phyloP scores from a whole-genome alignment of 23 red algal species.

The Pyropia yezoensis region DNA sequence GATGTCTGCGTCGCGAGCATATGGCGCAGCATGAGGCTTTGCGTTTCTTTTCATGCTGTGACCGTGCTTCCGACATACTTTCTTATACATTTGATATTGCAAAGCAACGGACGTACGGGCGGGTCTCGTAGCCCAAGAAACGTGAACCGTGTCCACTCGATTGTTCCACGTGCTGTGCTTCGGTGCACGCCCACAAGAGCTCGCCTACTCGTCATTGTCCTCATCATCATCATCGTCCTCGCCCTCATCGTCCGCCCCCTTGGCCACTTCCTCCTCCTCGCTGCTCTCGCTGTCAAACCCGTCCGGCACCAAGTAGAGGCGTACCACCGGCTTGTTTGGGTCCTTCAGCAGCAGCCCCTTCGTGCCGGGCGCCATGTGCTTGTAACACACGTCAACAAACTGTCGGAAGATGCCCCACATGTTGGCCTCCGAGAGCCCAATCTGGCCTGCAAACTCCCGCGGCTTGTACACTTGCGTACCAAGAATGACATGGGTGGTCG shows the following conservation, averaged over 20 bases:
- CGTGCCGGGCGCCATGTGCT: conserved; percentile 50
- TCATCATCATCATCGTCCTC: conserved; percentile 50
- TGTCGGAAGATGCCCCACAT: conserved; percentile 88
- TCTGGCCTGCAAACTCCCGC: conserved; percentile 91
- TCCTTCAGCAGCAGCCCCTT: conserved; percentile 86
- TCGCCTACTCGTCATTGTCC: conserved; percentile 8
- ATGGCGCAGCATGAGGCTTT: too few relatives aligned
- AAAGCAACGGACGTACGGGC: too few relatives aligned
- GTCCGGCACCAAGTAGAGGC: conserved; percentile 87
- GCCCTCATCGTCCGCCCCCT: conserved; percentile 21
- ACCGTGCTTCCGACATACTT: too few relatives aligned
- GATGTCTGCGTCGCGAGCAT: too few relatives aligned
- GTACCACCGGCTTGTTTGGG: conserved; percentile 75
- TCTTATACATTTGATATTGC: too few relatives aligned
- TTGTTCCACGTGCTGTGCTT: too few relatives aligned
- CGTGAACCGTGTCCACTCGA: too few relatives aligned
- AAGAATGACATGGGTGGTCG: conserved; percentile 65
- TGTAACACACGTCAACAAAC: conserved; percentile 77
- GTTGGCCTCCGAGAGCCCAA: conserved; percentile 65
- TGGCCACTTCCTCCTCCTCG: conserved; percentile 40
- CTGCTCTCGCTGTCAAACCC: conserved; percentile 32
- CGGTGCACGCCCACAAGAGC: too few relatives aligned
- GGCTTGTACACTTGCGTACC: conserved; percentile 92
- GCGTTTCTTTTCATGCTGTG: too few relatives aligned
- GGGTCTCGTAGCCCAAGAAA: too few relatives aligned